Evolutionary conservation across 805 yeast genomes (phyloP), one percentile per base, ranked within the genome.

Genomic region (Brettanomyces naardenensis): DNA sequence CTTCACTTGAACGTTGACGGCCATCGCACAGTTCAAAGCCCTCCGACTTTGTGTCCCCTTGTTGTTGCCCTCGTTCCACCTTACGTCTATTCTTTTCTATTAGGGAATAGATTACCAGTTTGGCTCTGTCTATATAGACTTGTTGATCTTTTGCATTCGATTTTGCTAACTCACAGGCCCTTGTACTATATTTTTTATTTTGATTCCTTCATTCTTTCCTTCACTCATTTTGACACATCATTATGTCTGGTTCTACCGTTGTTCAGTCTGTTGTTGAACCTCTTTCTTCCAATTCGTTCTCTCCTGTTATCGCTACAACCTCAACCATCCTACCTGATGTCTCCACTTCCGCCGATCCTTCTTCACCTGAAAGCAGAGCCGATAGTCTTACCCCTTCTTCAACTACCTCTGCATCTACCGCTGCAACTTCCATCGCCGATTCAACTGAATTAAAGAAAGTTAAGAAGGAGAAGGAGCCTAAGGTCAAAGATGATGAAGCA

Each of bases 381-480:
- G 61, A 53, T 25, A 54, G 57, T 42, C 68, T 66, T 19, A 56
- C 71, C 32, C 66, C 74, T 15, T 57, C 70, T 10, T 69, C 73
- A 15, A 63, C 70, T 28, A 11, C 22, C 26, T 15, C n/a, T 20
- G 46, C 55, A 9, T 53, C 62, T 0, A 48, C 60, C 3, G 49
- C 56, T 13, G 52, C 58, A 14, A 52, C 55, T n/a, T 50, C 62
- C 2, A 49, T 54, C 11, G 41, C 17, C 20, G 40, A 36, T 14
- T 27, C 39, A 15, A 28, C 28, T 21, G 33, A 35, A 13, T 36
- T 40, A 3, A 32, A 33, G 28, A 43, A 46, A 13, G 22, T 40
- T 14, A 42, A 41, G 3, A 21, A 41, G 9, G 36, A 49, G 26
- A 28, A 47, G 11, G 36, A 44, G 7, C 19, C 41, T n/a, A 27